Conservation (phyloP, 169 alveolate species). For the Perkinsus marinus region DNA sequence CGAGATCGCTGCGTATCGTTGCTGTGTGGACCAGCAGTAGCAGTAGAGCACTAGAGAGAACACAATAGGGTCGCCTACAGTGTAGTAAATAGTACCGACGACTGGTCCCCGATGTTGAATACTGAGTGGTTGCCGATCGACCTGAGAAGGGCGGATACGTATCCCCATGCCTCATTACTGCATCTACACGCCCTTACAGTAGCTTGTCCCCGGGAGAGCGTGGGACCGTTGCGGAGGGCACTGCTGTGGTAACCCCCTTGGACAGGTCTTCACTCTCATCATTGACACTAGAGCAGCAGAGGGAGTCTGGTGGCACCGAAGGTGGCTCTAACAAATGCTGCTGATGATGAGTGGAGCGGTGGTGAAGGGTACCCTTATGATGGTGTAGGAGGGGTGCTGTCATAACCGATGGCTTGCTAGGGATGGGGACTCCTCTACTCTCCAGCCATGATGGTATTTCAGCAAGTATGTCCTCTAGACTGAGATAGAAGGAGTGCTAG, state of each 20-base stretch:
- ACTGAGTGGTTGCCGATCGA: background rate
- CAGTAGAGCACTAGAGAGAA: background rate
- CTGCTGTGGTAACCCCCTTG: background rate
- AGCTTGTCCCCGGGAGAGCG: background rate
- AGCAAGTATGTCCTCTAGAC: background rate
- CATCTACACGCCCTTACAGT: background rate
- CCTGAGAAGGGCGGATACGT: background rate
- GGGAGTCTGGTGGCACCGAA: background rate
- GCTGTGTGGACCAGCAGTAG: background rate
- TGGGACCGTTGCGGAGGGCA: background rate
- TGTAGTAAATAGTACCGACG: no score
- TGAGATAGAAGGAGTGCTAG: background rate
- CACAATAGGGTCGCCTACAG: background rate
- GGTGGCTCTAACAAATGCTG: background rate
- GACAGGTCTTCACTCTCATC: background rate
- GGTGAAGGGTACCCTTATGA: background rate
- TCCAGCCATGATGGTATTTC: background rate
- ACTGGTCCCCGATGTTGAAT: background rate
- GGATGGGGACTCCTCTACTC: background rate
- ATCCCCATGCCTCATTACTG: no score
- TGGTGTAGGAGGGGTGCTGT: background rate
- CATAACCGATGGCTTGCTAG: background rate
- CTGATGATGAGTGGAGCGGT: background rate
- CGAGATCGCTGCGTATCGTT: background rate
- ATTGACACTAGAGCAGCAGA: background rate